Evolutionary conservation across 1,284 basidiomycete species (phyloP), one percentile per base, ranked within the genome.

Genomic region (Vanrija pseudolonga): DNA sequence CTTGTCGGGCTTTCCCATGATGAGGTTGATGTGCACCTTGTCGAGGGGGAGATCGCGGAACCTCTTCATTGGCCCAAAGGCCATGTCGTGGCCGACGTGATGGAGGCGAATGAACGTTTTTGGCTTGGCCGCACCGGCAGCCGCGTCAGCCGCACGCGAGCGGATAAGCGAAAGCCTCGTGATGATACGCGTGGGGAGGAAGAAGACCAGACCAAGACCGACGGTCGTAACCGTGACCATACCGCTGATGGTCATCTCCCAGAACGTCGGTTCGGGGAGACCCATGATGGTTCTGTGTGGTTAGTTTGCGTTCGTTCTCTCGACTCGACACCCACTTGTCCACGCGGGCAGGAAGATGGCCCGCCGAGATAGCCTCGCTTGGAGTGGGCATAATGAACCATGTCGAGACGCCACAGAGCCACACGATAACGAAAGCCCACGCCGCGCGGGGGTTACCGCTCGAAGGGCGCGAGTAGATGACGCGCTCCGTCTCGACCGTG

Each of bases 401-500:
- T 6, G 41, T 54, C 14, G 47, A 28, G 3, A 51, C 39, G 6
- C 49, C 55, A 4, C n/a, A 18, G 7, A 36, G 17, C 23, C 44
- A 53, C 4, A 53, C 37, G 20, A 59, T 45, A 7, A 26, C 28
- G 19, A 53, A 42, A 9, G 51, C 59, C 52, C 52, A 55, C 47
- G 38, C 50, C 38, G 51, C 48, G 45, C 42, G 45, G 14, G 47
- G 43, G 24, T 40, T 36, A 17, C 32, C 22, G 7, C 23, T 38
- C 7, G 24, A 22, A 9, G 53, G 56, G 4, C 60, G 60, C 19
- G 60, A 23, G 43, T 53, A 61, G 49, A 61, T 61, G 32, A 61
- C 60, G 28, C 56, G 56, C 56, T 61, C 60, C 14, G 42, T 49
- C 51, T 58, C 56, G 32, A 42, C 43, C 17, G 26, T 24, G 12